Percentiles rank a stretch among this genome's conserved stretches.
phyloP scores from a whole-genome alignment of 2,329 filamentous ascomycete genomes.

The Diplocarpon mali region DNA sequence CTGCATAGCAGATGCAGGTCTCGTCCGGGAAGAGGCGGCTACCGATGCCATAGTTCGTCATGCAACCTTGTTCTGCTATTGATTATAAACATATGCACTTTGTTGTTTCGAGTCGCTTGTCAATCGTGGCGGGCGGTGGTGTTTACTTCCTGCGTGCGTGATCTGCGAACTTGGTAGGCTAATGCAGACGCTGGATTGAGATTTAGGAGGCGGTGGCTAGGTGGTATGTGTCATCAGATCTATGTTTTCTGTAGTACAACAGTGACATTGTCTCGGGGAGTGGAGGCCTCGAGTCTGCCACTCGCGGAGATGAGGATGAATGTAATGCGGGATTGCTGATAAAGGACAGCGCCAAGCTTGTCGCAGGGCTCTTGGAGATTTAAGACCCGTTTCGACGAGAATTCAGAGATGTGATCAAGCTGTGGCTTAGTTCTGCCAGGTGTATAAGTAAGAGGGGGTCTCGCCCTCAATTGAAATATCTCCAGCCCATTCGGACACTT shows the following conservation, averaged over 20 bases:
- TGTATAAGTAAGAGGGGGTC: too few species aligned
- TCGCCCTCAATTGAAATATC: background rate
- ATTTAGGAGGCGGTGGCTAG: too few species aligned
- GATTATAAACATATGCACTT: background rate
- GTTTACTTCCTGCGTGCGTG: background rate
- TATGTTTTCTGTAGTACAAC: too few species aligned
- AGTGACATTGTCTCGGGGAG: too few species aligned
- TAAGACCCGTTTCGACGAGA: too few species aligned
- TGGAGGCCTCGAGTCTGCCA: background rate
- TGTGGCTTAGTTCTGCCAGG: too few species aligned
- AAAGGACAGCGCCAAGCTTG: background rate
- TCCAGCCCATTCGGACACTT: conserved; percentile 1
- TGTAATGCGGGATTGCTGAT: conserved; percentile 5
- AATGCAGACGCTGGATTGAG: too few species aligned
- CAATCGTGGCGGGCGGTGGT: background rate
- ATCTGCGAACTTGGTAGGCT: too few species aligned
- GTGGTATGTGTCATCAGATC: too few species aligned
- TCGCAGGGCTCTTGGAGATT: background rate
- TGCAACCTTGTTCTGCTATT: background rate
- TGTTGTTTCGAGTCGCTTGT: background rate
- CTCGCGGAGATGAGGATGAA: conserved; percentile 1
- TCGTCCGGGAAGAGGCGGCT: background rate
- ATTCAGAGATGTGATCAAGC: too few species aligned
- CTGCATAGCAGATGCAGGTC: background rate
- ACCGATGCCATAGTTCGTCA: background rate